phyloP scores from a whole-genome alignment of 2,329 filamentous ascomycete genomes.

The Calonectria multiphialidica region DNA sequence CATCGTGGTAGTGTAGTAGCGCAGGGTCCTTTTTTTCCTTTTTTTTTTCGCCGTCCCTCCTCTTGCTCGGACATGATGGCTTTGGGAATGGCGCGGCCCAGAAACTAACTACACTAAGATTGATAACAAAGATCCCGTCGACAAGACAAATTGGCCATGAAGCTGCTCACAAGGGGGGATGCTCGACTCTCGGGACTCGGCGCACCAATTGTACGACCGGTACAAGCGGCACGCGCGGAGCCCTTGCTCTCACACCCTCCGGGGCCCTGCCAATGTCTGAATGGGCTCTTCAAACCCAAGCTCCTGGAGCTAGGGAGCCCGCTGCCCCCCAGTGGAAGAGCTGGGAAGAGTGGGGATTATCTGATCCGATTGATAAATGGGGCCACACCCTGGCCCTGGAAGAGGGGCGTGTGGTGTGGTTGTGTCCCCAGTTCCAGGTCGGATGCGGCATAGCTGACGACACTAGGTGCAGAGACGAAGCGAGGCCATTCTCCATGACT shows the following conservation, averaged over 20 bases:
- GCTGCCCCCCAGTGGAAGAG: background rate
- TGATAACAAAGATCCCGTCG: background rate
- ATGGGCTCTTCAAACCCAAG: background rate
- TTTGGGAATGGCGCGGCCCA: background rate
- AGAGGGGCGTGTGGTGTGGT: background rate
- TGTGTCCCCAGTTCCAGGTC: background rate
- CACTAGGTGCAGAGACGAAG: background rate
- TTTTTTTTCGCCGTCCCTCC: background rate
- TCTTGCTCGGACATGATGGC: background rate
- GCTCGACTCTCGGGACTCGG: background rate
- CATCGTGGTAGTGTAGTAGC: background rate
- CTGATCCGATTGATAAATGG: constrained; percentile 17
- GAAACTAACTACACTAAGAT: background rate
- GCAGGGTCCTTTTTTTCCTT: background rate
- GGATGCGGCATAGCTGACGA: background rate
- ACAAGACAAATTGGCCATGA: too few species aligned
- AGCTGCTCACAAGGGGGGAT: too few species aligned
- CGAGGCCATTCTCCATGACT: background rate
- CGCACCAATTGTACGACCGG: background rate
- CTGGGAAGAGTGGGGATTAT: constrained; percentile 2
- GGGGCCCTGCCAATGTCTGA: background rate
- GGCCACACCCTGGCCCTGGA: background rate
- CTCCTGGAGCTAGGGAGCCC: background rate
- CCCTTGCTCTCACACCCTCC: background rate
- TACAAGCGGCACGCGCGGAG: background rate